Percentiles rank a stretch among this genome's conserved stretches.
phyloP scores from a whole-genome alignment of 345 rosid species.

The Linum lewisii region DNA sequence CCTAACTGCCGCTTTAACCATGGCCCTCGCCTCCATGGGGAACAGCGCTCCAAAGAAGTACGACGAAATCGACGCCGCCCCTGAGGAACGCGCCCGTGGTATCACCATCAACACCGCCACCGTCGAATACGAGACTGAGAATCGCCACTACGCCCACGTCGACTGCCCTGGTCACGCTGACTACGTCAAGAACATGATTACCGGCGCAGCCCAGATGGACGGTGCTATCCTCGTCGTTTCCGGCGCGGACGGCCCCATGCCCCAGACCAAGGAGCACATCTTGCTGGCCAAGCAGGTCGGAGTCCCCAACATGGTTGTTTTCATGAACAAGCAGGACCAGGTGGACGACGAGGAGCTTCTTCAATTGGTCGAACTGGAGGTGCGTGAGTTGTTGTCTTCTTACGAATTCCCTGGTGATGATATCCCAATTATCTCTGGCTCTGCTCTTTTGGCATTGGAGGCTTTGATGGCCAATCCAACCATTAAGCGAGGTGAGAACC shows the following conservation, averaged over 20 bases:
- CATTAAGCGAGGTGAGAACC: slow-evolving; percentile 24
- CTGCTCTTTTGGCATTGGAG: neutral
- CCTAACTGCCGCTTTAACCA: slow-evolving; percentile 6
- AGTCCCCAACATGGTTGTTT: neutral
- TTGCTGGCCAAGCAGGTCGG: slow-evolving; percentile 32
- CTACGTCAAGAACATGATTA: slow-evolving; percentile 7
- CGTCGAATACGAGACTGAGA: slow-evolving; percentile 6
- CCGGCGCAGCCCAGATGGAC: slow-evolving; percentile 12
- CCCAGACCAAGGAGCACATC: slow-evolving; percentile 9
- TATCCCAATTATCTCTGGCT: neutral
- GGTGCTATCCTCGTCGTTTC: slow-evolving; percentile 6
- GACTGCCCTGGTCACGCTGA: slow-evolving; percentile 12
- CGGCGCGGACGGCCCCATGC: slow-evolving; percentile 10
- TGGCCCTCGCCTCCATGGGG: slow-evolving; percentile 10
- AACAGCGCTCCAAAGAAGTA: slow-evolving; percentile 5
- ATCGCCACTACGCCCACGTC: slow-evolving; percentile 9
- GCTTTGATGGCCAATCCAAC: slow-evolving; percentile 50
- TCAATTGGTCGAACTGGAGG: neutral
- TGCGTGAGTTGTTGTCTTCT: neutral
- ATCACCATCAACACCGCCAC: slow-evolving; percentile 5
- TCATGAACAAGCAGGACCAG: slow-evolving; percentile 24
- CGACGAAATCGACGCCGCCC: slow-evolving; percentile 9
- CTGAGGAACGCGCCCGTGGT: neutral
- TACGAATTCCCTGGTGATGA: slow-evolving; percentile 13
- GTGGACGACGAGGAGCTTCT: neutral